Percentiles rank a stretch among this genome's conserved stretches.
phyloP scores from a whole-genome alignment of 2,329 filamentous ascomycete genomes.

The Aspergillus japonicus region DNA sequence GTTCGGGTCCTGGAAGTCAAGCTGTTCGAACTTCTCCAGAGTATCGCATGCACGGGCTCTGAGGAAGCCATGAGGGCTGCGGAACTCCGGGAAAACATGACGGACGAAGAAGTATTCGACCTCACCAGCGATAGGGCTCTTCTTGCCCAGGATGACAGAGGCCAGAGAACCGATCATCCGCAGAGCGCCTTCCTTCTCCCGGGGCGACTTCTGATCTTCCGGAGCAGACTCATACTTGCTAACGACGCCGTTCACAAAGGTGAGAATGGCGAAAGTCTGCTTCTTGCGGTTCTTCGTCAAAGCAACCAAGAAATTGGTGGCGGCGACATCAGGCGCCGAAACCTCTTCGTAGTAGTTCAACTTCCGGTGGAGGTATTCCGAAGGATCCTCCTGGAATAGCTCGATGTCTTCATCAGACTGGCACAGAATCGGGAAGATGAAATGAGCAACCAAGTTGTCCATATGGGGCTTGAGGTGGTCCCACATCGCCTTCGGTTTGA shows the following conservation, averaged over 20 bases:
- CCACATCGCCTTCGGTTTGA: conserved; percentile 98
- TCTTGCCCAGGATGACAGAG: conserved; percentile 92
- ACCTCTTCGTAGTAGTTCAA: conserved; percentile 98
- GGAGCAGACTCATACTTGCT: conserved; percentile 84
- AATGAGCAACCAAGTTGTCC: conserved; percentile 87
- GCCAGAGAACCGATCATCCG: conserved; percentile 96
- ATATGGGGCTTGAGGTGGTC: conserved; percentile 88
- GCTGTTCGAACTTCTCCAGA: conserved; percentile 94
- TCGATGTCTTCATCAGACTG: conserved; percentile 89
- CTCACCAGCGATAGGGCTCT: conserved; percentile 95
- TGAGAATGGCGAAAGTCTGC: conserved; percentile 90
- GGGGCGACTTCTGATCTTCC: conserved; percentile 86
- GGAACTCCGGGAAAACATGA: conserved; percentile 97
- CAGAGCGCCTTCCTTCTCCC: conserved; percentile 93
- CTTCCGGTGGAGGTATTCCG: conserved; percentile 95
- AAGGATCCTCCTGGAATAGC: conserved; percentile 89
- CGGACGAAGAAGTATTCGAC: conserved; percentile 98
- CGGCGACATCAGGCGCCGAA: conserved; percentile 89
- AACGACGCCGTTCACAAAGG: conserved; percentile 92
- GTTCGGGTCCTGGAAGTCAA: conserved; percentile 94
- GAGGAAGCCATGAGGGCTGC: conserved; percentile 85
- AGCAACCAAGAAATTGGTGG: conserved; percentile 93
- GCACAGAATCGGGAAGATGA: conserved; percentile 93
- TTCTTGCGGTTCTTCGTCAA: conserved; percentile 92
- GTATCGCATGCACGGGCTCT: conserved; percentile 95